Evolutionary conservation across 805 yeast genomes (phyloP).

Genomic region (Zygoascus bituminiphila): DNA sequence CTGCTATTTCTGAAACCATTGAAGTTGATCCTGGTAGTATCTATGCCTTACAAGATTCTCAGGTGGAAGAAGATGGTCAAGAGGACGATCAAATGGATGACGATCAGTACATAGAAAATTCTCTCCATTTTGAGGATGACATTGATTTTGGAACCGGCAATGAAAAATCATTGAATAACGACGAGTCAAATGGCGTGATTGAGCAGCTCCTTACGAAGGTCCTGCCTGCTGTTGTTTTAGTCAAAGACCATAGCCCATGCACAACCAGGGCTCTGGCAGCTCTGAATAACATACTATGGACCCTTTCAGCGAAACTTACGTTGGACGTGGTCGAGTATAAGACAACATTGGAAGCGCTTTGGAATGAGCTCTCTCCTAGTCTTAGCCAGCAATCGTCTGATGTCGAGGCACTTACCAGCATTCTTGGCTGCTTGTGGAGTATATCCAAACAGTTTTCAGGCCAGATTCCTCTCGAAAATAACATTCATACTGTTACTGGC

Average conservation of each 20-base stretch:
- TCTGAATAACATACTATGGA: conserved; percentile 66
- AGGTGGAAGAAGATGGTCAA: conserved; percentile 12
- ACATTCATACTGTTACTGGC: background rate
- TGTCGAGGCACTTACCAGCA: conserved; percentile 24
- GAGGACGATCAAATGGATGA: conserved; percentile 18
- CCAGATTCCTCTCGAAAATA: conserved; percentile 9
- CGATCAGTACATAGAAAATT: conserved; percentile 9
- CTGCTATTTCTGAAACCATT: conserved; percentile 60
- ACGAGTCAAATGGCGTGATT: conserved; percentile 4
- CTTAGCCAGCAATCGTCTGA: conserved; percentile 17
- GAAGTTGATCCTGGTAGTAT: conserved; percentile 25
- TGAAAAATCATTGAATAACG: conserved; percentile 8
- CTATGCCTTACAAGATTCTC: conserved; percentile 8
- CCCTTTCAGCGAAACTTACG: conserved; percentile 32
- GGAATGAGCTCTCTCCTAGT: conserved; percentile 19
- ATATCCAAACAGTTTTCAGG: conserved; percentile 24
- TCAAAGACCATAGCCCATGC: conserved; percentile 34
- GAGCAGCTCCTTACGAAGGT: conserved; percentile 7
- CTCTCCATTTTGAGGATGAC: conserved; percentile 3
- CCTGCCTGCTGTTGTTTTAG: conserved; percentile 25
- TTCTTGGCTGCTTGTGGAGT: conserved; percentile 41
- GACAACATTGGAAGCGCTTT: conserved; percentile 21
- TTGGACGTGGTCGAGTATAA: conserved; percentile 31
- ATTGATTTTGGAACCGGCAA: conserved; percentile 11
- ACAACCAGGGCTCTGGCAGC: conserved; percentile 51